phyloP scores from a whole-genome alignment of 169 alveolate genomes.

The Plasmodium relictum region DNA sequence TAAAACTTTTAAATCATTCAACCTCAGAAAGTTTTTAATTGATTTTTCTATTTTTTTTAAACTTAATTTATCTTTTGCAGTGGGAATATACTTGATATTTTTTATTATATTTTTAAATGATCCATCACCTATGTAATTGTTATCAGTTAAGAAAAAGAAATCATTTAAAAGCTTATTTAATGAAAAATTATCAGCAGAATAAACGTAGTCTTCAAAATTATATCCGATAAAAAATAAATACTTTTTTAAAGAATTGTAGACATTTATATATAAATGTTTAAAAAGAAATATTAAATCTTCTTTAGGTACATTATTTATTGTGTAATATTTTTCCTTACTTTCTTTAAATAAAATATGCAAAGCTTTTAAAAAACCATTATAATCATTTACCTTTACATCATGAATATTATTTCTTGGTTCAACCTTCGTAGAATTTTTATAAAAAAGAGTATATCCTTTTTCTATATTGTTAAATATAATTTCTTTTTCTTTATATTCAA shows the following conservation, averaged over 20 bases:
- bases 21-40: constrained; percentile 19
- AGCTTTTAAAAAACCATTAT: constrained; percentile 23
- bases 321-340: constrained; percentile 27
- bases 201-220: constrained; percentile 40
- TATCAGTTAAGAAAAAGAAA: constrained; percentile 21
- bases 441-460: constrained; percentile 21
- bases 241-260: constrained; percentile 35
- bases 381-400: constrained; percentile 25
- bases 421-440: background rate
- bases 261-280: constrained; percentile 31
- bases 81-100: constrained; percentile 13
- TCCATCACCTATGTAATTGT: constrained; percentile 5
- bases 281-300: constrained; percentile 28
- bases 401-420: background rate
- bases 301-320: constrained; percentile 48
- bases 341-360: constrained; percentile 41
- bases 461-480: constrained; percentile 7
- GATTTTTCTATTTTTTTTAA: constrained; percentile 30
- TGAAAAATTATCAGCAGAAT: constrained; percentile 19
- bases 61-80: constrained; percentile 35
- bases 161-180: constrained; percentile 35
- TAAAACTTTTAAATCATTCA: constrained; percentile 8
- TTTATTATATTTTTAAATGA: constrained; percentile 20
- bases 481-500: constrained; percentile 19
- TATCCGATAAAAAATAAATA: constrained; percentile 27